These are phyloP conservation scores for Entophlyctis luteolus DNA, from an alignment of 192 early-diverging fungal genomes.

Conservation along the genomic window DNA sequence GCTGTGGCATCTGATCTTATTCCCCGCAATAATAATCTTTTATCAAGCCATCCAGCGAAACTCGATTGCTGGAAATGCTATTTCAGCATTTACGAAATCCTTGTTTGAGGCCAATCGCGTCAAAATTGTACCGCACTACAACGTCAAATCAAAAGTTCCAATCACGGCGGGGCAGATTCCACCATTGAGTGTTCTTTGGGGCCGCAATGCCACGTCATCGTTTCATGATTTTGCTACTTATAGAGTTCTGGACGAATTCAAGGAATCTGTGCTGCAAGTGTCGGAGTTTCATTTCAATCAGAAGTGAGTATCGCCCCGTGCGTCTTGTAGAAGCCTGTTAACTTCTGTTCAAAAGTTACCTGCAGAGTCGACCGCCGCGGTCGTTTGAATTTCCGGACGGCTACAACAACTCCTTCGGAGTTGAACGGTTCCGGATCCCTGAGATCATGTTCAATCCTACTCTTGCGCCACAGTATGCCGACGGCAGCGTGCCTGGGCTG, in stretches of 20 bases:
- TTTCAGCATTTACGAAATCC: slow-evolving; percentile 72
- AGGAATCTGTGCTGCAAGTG: slow-evolving; percentile 85
- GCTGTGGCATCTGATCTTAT: not conserved
- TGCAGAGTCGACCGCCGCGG: slow-evolving; percentile 64
- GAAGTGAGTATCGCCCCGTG: slow-evolving; percentile 50
- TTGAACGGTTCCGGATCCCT: slow-evolving; percentile 74
- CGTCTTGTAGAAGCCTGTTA: not conserved
- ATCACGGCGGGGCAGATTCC: slow-evolving; percentile 60
- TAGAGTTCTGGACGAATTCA: slow-evolving; percentile 86
- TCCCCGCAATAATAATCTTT: not conserved
- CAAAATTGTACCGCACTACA: slow-evolving; percentile 77
- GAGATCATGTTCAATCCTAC: slow-evolving; percentile 85
- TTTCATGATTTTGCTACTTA: slow-evolving; percentile 74
- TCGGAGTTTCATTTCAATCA: slow-evolving; percentile 66
- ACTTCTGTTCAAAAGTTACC: not conserved
- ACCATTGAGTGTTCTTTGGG: slow-evolving; percentile 51
- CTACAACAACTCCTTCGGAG: slow-evolving; percentile 77
- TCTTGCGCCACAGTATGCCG: slow-evolving; percentile 14
- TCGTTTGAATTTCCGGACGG: slow-evolving; percentile 94
- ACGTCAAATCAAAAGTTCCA: slow-evolving; percentile 68
- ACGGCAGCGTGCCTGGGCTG: not conserved
- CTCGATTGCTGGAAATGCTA: slow-evolving; percentile 74
- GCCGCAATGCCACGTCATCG: slow-evolving; percentile 55
- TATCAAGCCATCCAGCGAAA: slow-evolving; percentile 54
- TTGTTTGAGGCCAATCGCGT: slow-evolving; percentile 50